Percentiles rank a stretch among this genome's conserved stretches.
Conservation (phyloP, 2,329 filamentous ascomycete genomes). For the Beauveria caledonica region DNA sequence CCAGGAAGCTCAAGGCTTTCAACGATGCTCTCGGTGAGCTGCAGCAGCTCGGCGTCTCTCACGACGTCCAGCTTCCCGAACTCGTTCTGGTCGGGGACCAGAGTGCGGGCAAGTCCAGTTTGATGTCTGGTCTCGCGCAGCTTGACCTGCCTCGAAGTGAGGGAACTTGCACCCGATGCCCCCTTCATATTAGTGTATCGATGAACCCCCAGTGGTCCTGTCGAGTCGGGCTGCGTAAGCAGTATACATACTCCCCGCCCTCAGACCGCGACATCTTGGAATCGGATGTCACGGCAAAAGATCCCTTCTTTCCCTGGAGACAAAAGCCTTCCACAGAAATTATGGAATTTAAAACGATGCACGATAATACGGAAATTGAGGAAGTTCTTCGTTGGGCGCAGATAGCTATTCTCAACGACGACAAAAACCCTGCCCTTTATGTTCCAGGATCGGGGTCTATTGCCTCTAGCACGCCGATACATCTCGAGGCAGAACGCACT, state of each 20-base stretch:
- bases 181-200: constrained; percentile 68
- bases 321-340: constrained; percentile 35
- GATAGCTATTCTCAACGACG: constrained; percentile 65
- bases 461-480: constrained; percentile 25
- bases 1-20: constrained; percentile 53
- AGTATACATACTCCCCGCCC: constrained; percentile 49
- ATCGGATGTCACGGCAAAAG: constrained; percentile 37
- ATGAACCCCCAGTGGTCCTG: constrained; percentile 56
- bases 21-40: constrained; percentile 61
- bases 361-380: constrained; percentile 55
- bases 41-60: constrained; percentile 63
- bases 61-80: constrained; percentile 64
- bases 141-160: constrained; percentile 63
- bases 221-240: constrained; percentile 54
- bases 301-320: constrained; percentile 60
- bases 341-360: constrained; percentile 55
- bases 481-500: constrained; percentile 31
- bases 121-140: constrained; percentile 57
- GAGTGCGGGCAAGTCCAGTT: constrained; percentile 69
- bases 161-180: constrained; percentile 72
- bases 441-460: constrained; percentile 41
- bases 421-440: constrained; percentile 41
- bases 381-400: constrained; percentile 66
- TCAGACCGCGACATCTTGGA: constrained; percentile 31
- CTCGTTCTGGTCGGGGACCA: constrained; percentile 82